These are phyloP conservation scores for Magnusiomyces paraingens DNA, from an alignment of 1,139 yeast genomes.

Conservation along the genomic window DNA sequence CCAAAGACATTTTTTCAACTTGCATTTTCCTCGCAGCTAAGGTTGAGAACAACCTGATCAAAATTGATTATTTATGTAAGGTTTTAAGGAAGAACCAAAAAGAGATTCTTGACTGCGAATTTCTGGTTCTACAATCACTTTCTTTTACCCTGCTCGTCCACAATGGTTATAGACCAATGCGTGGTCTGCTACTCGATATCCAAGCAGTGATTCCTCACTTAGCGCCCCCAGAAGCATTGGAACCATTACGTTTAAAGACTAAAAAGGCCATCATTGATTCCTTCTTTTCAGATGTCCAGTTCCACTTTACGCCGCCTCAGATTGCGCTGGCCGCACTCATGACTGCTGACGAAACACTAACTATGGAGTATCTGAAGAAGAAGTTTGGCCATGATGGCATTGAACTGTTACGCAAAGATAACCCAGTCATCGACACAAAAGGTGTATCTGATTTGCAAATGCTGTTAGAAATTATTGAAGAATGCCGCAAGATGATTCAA, in stretches of 20 bases:
- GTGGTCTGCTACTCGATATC: constrained; percentile 86
- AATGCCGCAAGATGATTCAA: constrained; percentile 20
- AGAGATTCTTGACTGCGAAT: constrained; percentile 72
- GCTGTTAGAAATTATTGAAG: constrained; percentile 21
- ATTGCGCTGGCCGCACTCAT: constrained; percentile 84
- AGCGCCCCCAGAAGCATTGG: constrained; percentile 22
- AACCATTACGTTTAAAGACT: constrained; percentile 55
- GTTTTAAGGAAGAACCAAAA: constrained; percentile 58
- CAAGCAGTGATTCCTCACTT: constrained; percentile 49
- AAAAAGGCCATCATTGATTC: constrained; percentile 58
- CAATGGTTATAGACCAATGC: constrained; percentile 80
- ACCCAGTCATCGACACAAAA: constrained; percentile 12
- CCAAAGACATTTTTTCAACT: constrained; percentile 71
- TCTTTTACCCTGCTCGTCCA: constrained; percentile 78
- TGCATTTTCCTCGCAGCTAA: constrained; percentile 89
- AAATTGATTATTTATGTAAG: constrained; percentile 73
- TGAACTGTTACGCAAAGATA: constrained; percentile 3
- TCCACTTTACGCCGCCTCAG: constrained; percentile 87
- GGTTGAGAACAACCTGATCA: constrained; percentile 82
- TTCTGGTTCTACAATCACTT: constrained; percentile 63
- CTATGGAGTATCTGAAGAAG: constrained; percentile 56
- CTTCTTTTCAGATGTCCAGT: constrained; percentile 66
- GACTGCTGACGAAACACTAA: constrained; percentile 55
- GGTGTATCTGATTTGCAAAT: constrained; percentile 10
- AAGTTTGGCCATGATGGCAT: constrained; percentile 36